Evolutionary conservation across 495 filamentous ascomycete species (phyloP).

Genomic region (Delitschia confertaspora): DNA sequence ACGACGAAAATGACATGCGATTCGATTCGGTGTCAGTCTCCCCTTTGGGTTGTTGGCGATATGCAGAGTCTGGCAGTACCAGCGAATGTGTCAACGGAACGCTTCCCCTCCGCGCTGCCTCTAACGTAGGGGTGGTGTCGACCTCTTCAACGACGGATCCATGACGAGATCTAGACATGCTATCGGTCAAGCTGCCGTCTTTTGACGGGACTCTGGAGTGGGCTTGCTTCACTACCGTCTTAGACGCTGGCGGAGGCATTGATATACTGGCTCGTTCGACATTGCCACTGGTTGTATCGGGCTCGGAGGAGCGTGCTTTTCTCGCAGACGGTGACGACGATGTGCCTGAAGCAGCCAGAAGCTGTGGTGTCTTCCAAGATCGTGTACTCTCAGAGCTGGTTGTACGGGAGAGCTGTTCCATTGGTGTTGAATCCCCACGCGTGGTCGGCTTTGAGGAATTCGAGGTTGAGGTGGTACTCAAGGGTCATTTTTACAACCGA

Average conservation of each 20-base stretch:
- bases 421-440: conserved; percentile 10
- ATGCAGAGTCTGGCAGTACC: conserved; percentile 40
- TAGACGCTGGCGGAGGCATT: conserved; percentile 46
- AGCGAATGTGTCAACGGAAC: conserved; percentile 17
- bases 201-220: conserved; percentile 21
- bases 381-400: conserved; percentile 29
- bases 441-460: neutral
- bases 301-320: conserved; percentile 47
- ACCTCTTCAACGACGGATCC: conserved; percentile 23
- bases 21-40: conserved; percentile 43
- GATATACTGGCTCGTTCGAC: conserved; percentile 50
- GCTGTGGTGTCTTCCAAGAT: conserved; percentile 20
- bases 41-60: neutral
- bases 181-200: conserved; percentile 15
- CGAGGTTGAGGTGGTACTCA: no score
- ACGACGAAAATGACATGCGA: conserved; percentile 56
- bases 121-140: conserved; percentile 23
- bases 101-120: conserved; percentile 6
- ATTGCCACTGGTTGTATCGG: conserved; percentile 41
- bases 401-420: conserved; percentile 34
- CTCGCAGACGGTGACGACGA: conserved; percentile 35
- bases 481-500: no score
- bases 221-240: conserved; percentile 23
- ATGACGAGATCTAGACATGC: neutral
- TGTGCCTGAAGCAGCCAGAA: conserved; percentile 16